Base-by-base conservation (phyloP, 2,329 filamentous ascomycete species). In the Colletotrichum horii region DNA sequence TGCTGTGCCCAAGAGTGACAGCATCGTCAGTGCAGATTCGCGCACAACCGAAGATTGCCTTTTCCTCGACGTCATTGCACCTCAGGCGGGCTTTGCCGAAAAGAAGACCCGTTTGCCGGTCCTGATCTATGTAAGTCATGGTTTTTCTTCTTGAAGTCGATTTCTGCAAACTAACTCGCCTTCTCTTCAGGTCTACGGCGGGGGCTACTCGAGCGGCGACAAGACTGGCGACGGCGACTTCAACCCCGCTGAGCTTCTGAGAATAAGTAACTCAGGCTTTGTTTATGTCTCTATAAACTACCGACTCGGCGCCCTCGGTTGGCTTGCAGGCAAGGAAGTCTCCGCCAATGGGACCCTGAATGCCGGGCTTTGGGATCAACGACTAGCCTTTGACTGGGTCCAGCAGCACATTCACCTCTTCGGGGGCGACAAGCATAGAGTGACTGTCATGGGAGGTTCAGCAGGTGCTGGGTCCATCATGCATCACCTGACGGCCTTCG, bases 1-100 rank as follows among this genome's bases (percentile, higher is more conserved):
- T 24, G 55, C 73, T 74, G 4, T 55, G 73, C 48, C 74, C 65
- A 11, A 71, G 30, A 22, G 79, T 78, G 14, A 83, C 81, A 62
- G n/a, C 9, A 34, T 32, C 22, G 38, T 26, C 62, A 26, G 62
- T 34, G 24, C 62, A n/a, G 62, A 61, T 32, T 30, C 24, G 9
- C 58, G 58, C 26, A 61, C 28, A 16, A 61, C 28, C 3, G 60
- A 64, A 4, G 60, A 64, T 34, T 64, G 32, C 32, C 60, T 64
- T 15, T 64, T 64, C 34, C 60, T 64, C 60, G 60, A 64, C 9
- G 60, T 64, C 22, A 64, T 38, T 6, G n/a, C 60, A 7, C 60
- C 60, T 8, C 8, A 32, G 15, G 36, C 16, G 15, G 36, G 36
- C 1, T 55, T 67, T 24, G 4, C 22, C 36, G 22, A 61, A 9